Base-by-base conservation (phyloP, 352 stramenopile genomes). In the Globisporangium nunn region DNA sequence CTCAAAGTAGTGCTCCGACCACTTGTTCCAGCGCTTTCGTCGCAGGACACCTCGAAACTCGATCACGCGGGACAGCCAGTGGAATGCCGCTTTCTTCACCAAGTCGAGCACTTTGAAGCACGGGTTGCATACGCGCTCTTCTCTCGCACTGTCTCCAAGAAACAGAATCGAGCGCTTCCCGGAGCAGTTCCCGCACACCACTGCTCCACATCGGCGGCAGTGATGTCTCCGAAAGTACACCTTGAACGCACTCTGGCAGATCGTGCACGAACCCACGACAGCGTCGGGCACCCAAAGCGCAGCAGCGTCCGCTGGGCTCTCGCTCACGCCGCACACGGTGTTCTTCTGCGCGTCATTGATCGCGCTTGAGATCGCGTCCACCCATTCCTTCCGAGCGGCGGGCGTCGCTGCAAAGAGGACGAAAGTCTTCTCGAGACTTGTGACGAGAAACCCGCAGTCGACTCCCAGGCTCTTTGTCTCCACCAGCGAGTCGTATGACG, bases 131-230 rank as follows among this genome's bases (percentile, higher is more conserved):
- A 94, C 82, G 8, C 85, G 78, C 52, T 91, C 73, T 51, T 85
- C 66, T 18, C 71, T 71, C 4, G 66, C 71, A 30, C 71, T 81
- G 12, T 91, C 81, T n/a, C 69, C 76, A 28, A 85, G 70, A 68
- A 91, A 91, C 7, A 91, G 56, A 14, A 85, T 78, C 14, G 81
- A 83, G 10, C 77, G 74, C 12, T 81, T 64, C 12, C 63, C 69
- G 10, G 82, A 95, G 62, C 85, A 95, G 30, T 79, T 80, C 10
- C 82, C 85, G 49, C 85, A 95, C 29, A 93, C 85, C 0, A 93
- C 80, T 2, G 61, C 71, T 49, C 82, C 85, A 61, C 85, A 95
- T 6, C 83, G 81, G 8, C 83, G 78, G 52, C 85, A 95, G 50
- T 93, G 85, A 54, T 95, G 85, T 0, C 81, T 64, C 23, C 83